Evolutionary conservation across 148 eudicot species (phyloP).

Genomic region (Vaccinium myrtillus): DNA sequence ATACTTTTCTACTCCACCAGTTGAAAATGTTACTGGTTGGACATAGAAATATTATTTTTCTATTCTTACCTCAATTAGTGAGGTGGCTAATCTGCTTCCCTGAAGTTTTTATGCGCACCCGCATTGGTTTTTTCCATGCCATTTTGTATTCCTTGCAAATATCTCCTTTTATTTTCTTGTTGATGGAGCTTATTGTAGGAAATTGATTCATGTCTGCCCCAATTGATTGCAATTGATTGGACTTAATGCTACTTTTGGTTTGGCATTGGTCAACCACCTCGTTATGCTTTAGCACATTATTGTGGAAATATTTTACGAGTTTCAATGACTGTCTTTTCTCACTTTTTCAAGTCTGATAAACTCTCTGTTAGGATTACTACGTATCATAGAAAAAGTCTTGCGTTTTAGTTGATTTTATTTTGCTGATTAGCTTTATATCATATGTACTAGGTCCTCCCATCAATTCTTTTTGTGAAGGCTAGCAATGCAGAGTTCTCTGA

Average conservation of each 20-base stretch:
- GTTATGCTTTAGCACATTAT: neutral
- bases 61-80: neutral
- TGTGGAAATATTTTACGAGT: neutral
- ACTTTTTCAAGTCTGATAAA: neutral
- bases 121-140: neutral
- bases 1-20: neutral
- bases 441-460: constrained; percentile 75
- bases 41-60: neutral
- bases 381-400: neutral
- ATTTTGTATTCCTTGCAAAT: neutral
- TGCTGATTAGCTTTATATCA: constrained; percentile 19
- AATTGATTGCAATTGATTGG: neutral
- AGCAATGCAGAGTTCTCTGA: constrained; percentile 80
- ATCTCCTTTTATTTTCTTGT: neutral
- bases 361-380: neutral
- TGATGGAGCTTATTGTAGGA: neutral
- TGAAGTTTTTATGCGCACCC: neutral
- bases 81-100: neutral
- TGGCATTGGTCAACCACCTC: neutral
- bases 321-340: neutral
- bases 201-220: neutral
- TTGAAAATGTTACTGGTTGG: neutral
- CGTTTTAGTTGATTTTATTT: neutral
- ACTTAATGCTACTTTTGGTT: neutral
- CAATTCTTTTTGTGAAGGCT: constrained; percentile 89